A percentile compares a stretch with the other conserved stretches of the same genome.
phyloP scores from a whole-genome alignment of 2,329 filamentous ascomycete species.

The Hirsutella thompsonii region DNA sequence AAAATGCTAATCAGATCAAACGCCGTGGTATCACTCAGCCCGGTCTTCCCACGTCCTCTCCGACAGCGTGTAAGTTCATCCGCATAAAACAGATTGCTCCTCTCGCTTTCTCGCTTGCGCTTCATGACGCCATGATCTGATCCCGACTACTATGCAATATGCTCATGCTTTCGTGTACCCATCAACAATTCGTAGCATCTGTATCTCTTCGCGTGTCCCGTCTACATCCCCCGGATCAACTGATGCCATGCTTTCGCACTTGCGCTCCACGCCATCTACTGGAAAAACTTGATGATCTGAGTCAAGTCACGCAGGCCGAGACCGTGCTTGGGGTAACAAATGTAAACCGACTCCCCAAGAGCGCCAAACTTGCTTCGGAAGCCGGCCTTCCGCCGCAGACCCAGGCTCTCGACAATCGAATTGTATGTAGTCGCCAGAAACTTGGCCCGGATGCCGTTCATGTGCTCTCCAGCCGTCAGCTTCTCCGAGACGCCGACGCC shows the following conservation, averaged over 20 bases:
- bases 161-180: not conserved
- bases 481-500: slow-evolving; percentile 67
- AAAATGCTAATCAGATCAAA: no score
- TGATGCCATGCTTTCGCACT: not conserved
- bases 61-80: no score
- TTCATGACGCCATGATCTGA: no score
- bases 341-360: slow-evolving; percentile 71
- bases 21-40: no score
- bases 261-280: slow-evolving; percentile 22
- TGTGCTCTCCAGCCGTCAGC: slow-evolving; percentile 67
- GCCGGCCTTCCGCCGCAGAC: slow-evolving; percentile 71
- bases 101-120: no score
- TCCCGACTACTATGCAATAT: no score
- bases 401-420: slow-evolving; percentile 68
- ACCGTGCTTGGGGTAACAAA: slow-evolving; percentile 80
- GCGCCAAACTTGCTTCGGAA: slow-evolving; percentile 88
- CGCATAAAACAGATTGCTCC: no score
- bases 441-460: slow-evolving; percentile 68
- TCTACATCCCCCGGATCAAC: no score
- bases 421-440: slow-evolving; percentile 75
- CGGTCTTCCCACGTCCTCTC: no score
- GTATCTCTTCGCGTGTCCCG: no score
- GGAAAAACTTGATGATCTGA: slow-evolving; percentile 84
- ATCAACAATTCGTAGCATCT: no score
- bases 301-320: slow-evolving; percentile 70